Evolutionary conservation across 1,139 yeast genomes (phyloP).

Genomic region (Yamadazyma buinensis): DNA sequence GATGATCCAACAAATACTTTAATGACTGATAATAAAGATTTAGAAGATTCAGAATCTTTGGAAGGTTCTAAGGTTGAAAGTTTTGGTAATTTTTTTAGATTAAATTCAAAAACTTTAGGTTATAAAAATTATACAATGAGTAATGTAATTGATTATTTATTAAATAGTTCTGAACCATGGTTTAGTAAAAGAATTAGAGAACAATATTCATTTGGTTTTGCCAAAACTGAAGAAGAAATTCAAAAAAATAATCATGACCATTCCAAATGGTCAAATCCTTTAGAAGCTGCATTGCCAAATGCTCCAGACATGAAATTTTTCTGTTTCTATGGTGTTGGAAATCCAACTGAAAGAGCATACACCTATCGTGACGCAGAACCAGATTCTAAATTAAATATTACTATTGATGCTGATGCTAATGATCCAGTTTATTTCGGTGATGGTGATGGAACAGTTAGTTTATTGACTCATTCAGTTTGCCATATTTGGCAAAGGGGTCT

Average conservation of each 20-base stretch:
- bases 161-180: conserved; percentile 72
- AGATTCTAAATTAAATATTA: conserved; percentile 52
- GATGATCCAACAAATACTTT: conserved; percentile 52
- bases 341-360: conserved; percentile 92
- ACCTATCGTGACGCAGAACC: conserved; percentile 67
- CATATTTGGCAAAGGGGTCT: conserved; percentile 80
- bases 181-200: conserved; percentile 58
- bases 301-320: conserved; percentile 90
- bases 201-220: conserved; percentile 78
- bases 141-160: conserved; percentile 62
- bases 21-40: conserved; percentile 17
- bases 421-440: conserved; percentile 76
- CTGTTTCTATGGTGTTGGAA: conserved; percentile 94
- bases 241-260: conserved; percentile 61
- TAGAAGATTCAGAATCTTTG: conserved; percentile 15
- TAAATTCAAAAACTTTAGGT: conserved; percentile 32
- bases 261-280: conserved; percentile 86
- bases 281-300: conserved; percentile 84
- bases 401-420: conserved; percentile 57
- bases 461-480: conserved; percentile 72
- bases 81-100: conserved; percentile 76
- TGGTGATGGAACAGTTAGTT: conserved; percentile 94
- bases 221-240: conserved; percentile 58
- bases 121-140: conserved; percentile 55
- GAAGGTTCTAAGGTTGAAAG: conserved; percentile 36